Conservation (phyloP, 805 yeast species). For the Ogataea methanolica region DNA sequence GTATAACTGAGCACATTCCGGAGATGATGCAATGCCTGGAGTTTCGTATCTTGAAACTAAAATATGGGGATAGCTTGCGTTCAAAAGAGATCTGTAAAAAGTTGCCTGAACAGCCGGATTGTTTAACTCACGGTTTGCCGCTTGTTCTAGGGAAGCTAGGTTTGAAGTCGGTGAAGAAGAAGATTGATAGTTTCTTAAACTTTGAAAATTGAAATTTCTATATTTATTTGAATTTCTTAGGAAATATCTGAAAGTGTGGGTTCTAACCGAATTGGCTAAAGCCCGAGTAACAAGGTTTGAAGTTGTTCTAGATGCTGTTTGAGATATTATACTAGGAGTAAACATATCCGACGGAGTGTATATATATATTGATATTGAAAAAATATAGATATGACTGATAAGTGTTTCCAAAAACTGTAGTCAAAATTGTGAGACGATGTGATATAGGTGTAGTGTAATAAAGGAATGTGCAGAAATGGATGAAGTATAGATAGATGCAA, state of each 20-base stretch:
- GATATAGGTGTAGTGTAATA: no score
- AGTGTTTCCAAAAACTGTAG: no score
- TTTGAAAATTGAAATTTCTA: neutral
- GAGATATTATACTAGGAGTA: neutral
- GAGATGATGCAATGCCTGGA: conserved; percentile 82
- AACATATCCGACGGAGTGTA: neutral
- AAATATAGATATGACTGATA: no score
- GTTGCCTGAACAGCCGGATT: conserved; percentile 76
- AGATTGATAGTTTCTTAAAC: conserved; percentile 4
- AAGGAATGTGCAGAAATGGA: no score
- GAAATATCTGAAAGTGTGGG: neutral
- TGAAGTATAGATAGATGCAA: no score
- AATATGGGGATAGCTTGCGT: conserved; percentile 88
- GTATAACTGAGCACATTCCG: conserved; percentile 75
- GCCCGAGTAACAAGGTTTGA: neutral
- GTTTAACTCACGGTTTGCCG: conserved; percentile 72
- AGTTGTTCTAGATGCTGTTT: neutral
- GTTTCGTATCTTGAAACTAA: conserved; percentile 94
- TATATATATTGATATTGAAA: no score
- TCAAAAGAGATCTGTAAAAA: conserved; percentile 70
- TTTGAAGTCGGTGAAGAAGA: conserved; percentile 22
- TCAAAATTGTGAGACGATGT: no score
- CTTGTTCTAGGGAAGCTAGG: conserved; percentile 67
- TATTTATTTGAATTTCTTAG: neutral
- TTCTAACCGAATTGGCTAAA: neutral